Conservation (phyloP, 2,329 filamentous ascomycete species). For the Fusarium caatingaense region DNA sequence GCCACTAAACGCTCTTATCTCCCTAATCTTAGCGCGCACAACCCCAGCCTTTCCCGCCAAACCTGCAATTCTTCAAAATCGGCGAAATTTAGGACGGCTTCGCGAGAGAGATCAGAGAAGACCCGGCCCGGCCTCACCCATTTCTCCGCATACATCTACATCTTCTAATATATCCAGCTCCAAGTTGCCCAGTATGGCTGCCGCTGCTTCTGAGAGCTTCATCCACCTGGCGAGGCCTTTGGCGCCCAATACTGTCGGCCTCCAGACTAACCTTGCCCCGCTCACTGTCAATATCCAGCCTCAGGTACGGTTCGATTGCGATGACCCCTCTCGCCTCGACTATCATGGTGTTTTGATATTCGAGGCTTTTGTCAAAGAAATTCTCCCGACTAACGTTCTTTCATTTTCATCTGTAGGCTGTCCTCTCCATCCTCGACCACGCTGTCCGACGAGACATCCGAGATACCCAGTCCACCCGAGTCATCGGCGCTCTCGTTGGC, state of each 20-base stretch:
- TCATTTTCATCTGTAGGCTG: conserved; percentile 59
- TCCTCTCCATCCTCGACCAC: conserved; percentile 89
- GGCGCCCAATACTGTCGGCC: conserved; percentile 81
- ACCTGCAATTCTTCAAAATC: conserved; percentile 57
- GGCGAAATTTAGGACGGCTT: conserved; percentile 54
- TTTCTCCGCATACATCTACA: conserved; percentile 35
- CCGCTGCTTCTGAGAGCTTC: conserved; percentile 82
- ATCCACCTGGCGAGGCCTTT: conserved; percentile 94
- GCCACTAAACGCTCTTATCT: conserved; percentile 54
- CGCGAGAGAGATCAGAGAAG: conserved; percentile 44
- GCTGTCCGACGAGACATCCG: conserved; percentile 84
- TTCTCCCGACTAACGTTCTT: conserved; percentile 19
- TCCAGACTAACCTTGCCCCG: conserved; percentile 88
- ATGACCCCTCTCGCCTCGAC: conserved; percentile 28
- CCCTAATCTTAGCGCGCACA: conserved; percentile 64
- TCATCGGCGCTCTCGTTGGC: conserved; percentile 95
- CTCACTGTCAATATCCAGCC: conserved; percentile 95
- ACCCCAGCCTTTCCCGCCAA: conserved; percentile 59
- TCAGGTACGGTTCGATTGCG: conserved; percentile 71
- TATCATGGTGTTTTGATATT: conserved; percentile 13
- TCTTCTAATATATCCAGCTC: conserved; percentile 21
- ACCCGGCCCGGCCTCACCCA: conserved; percentile 37
- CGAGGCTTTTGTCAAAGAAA: not conserved
- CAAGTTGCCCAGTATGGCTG: conserved; percentile 76
- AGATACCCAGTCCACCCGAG: conserved; percentile 87